Evolutionary conservation across 768 basidiomycete genomes (phyloP).

Genomic region (Leccinum ochraceum): DNA sequence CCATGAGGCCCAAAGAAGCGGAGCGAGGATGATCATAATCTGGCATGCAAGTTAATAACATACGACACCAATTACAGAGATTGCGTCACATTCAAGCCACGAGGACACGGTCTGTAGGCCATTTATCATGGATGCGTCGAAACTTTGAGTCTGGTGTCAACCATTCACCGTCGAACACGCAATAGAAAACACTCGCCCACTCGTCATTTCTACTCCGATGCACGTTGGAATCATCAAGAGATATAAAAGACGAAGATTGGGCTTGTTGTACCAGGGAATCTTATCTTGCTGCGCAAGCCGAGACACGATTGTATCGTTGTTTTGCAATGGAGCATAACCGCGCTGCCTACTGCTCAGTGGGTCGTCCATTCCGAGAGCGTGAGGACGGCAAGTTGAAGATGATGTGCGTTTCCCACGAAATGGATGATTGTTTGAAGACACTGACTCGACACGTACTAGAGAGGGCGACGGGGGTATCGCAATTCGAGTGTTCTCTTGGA

Average conservation of each 20-base stretch:
- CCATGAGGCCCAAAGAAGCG: slow-evolving; percentile 1
- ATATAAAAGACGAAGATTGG: neutral
- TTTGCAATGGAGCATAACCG: neutral
- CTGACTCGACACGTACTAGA: neutral
- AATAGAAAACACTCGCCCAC: neutral
- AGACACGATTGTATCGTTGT: neutral
- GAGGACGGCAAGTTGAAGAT: neutral
- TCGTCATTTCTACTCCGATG: neutral
- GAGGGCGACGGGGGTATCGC: neutral
- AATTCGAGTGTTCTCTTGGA: neutral
- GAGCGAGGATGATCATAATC: neutral
- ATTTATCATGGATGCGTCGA: slow-evolving; percentile 28
- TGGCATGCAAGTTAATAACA: neutral
- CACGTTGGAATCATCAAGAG: neutral
- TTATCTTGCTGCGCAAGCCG: neutral
- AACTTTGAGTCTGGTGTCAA: neutral
- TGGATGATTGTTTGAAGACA: neutral
- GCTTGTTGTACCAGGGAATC: neutral
- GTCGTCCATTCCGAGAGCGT: neutral
- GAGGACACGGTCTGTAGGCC: neutral
- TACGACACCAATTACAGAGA: neutral
- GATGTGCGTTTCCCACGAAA: neutral
- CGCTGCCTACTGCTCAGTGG: neutral
- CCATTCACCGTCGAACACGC: neutral
- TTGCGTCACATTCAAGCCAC: neutral